Percentiles rank a stretch among this genome's conserved stretches.
Conservation (phyloP, 2,329 filamentous ascomycete genomes). For the Hypoxylon sp. region DNA sequence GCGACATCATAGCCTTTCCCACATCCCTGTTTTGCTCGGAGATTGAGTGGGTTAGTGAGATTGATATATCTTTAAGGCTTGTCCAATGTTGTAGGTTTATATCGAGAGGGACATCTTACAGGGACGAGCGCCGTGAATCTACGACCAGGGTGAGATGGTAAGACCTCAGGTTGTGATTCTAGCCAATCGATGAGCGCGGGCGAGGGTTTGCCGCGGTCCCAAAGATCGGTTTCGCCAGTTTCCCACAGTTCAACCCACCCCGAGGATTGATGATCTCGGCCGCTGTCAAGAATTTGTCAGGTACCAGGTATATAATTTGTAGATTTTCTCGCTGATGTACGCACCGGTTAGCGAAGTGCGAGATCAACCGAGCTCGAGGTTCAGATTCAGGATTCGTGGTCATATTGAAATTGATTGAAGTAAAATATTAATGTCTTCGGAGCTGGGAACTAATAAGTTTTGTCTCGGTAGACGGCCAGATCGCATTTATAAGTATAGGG, state of each 20-base stretch:
- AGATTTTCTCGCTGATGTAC: background rate
- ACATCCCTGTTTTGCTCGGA: slow-evolving; percentile 18
- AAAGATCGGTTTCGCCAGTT: slow-evolving; percentile 12
- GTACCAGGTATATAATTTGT: background rate
- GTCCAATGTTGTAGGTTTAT: background rate
- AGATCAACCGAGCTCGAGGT: background rate
- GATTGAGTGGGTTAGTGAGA: background rate
- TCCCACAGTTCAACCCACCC: slow-evolving; percentile 34
- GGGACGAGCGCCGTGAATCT: slow-evolving; percentile 27
- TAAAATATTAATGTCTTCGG: background rate
- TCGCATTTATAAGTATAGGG: background rate
- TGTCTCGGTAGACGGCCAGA: background rate
- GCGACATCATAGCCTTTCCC: slow-evolving; percentile 34
- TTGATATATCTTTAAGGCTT: background rate
- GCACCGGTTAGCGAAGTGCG: slow-evolving; percentile 21
- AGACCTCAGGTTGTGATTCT: slow-evolving; percentile 17
- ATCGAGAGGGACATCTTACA: slow-evolving; percentile 7
- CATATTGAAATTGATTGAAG: background rate
- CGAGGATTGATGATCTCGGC: slow-evolving; percentile 11
- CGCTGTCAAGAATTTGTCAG: background rate
- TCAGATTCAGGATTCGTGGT: background rate
- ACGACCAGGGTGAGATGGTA: background rate
- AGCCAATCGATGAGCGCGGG: slow-evolving; percentile 38
- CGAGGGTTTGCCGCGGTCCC: slow-evolving; percentile 27
- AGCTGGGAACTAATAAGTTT: too few species aligned